Evolutionary conservation across 352 stramenopile genomes (phyloP).

Genomic region (Phytophthora constricta): DNA sequence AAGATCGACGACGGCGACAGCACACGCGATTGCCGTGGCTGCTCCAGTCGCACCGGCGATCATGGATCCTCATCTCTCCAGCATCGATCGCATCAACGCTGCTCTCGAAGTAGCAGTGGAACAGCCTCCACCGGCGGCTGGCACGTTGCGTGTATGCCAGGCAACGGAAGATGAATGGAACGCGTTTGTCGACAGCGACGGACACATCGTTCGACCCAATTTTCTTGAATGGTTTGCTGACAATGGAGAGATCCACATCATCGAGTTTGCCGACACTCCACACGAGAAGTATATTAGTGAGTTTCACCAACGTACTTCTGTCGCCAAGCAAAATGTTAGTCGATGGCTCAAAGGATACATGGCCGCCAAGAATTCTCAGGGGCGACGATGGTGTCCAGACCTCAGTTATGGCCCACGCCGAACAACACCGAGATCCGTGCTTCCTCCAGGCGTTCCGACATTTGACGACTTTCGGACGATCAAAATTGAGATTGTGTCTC

Average conservation of each 20-base stretch:
- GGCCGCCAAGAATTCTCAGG: conserved; percentile 36
- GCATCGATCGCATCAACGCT: conserved; percentile 49
- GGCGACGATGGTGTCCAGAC: conserved; percentile 34
- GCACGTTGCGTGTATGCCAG: conserved; percentile 38
- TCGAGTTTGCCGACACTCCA: conserved; percentile 41
- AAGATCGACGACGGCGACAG: conserved; percentile 16
- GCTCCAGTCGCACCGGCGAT: conserved; percentile 16
- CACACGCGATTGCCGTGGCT: conserved; percentile 4
- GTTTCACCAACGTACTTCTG: conserved; percentile 4
- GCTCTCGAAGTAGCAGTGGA: conserved; percentile 42
- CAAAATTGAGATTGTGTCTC: conserved; percentile 46
- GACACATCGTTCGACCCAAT: conserved; percentile 30
- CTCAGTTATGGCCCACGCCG: conserved; percentile 39
- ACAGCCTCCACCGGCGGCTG: conserved; percentile 37
- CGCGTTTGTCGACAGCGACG: conserved; percentile 40
- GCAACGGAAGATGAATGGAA: conserved; percentile 54
- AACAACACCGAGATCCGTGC: conserved; percentile 36
- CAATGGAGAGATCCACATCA: conserved; percentile 45
- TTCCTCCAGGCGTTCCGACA: conserved; percentile 43
- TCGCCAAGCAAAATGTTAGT: conserved; percentile 7
- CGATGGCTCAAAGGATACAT: conserved; percentile 23
- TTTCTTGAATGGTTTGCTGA: conserved; percentile 48
- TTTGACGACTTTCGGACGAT: conserved; percentile 46
- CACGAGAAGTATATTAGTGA: conserved; percentile 28
- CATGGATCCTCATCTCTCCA: conserved; percentile 32